Evolutionary conservation across 2,329 filamentous ascomycete species (phyloP).

Genomic region (Madurella mycetomatis): DNA sequence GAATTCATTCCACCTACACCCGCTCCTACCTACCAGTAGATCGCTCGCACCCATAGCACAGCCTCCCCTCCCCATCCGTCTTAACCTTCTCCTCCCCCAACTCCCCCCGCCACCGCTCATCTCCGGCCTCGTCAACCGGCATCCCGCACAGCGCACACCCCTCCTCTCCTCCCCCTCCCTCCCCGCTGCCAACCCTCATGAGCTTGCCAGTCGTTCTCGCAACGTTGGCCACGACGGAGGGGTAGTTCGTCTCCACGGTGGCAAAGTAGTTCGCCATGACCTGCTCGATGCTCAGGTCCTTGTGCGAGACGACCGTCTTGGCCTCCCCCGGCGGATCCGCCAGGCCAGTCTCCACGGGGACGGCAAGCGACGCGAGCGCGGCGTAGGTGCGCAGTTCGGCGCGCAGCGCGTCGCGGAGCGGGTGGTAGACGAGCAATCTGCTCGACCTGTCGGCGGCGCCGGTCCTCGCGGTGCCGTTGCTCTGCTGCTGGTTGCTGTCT

Average conservation of each 20-base stretch:
- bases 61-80: conserved; percentile 27
- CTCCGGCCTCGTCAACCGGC: conserved; percentile 58
- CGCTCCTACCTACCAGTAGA: conserved; percentile 41
- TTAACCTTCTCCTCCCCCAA: conserved; percentile 43
- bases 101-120: conserved; percentile 60
- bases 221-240: conserved; percentile 91
- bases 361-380: conserved; percentile 2
- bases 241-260: conserved; percentile 78
- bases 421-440: conserved; percentile 58
- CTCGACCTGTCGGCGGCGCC: conserved; percentile 12
- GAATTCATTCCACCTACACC: background rate
- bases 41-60: conserved; percentile 73
- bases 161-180: conserved; percentile 23
- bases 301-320: conserved; percentile 55
- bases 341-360: conserved; percentile 47
- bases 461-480: no score
- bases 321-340: background rate
- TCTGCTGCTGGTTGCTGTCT: no score
- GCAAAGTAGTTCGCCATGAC: conserved; percentile 87
- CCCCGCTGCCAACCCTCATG: conserved; percentile 41
- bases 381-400: conserved; percentile 72
- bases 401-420: conserved; percentile 77
- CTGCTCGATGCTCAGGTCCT: conserved; percentile 82
- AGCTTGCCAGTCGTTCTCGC: conserved; percentile 88
- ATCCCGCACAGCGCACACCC: conserved; percentile 68